Conservation (phyloP, 768 basidiomycete genomes). For the Naganishia randhawae region DNA sequence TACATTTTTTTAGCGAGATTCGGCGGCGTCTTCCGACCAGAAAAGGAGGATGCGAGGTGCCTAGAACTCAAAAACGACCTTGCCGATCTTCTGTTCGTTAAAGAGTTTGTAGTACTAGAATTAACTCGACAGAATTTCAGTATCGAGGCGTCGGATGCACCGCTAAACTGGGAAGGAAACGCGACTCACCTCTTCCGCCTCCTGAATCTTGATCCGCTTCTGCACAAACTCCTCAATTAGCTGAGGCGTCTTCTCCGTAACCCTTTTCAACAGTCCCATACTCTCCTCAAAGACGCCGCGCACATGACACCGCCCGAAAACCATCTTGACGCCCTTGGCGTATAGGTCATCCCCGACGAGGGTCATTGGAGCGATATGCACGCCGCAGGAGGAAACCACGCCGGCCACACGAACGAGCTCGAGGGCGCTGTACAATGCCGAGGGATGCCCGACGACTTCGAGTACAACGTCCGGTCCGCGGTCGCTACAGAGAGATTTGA, state of each 20-base stretch:
- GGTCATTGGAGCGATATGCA: constrained; percentile 36
- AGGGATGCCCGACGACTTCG: constrained; percentile 49
- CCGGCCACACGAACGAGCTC: constrained; percentile 47
- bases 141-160: background rate
- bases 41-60: background rate
- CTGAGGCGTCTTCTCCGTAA: constrained; percentile 27
- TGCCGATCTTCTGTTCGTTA: constrained; percentile 44
- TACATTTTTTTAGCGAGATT: background rate
- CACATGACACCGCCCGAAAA: constrained; percentile 39
- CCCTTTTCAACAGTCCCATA: constrained; percentile 24
- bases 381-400: constrained; percentile 44
- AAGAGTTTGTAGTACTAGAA: constrained; percentile 45
- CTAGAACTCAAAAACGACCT: constrained; percentile 39
- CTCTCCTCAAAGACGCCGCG: constrained; percentile 29
- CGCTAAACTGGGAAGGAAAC: background rate
- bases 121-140: background rate
- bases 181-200: constrained; percentile 25
- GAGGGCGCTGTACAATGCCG: constrained; percentile 42
- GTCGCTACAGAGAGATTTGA: constrained; percentile 39
- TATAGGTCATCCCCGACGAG: constrained; percentile 40
- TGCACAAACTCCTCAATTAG: constrained; percentile 32
- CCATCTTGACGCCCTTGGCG: constrained; percentile 34
- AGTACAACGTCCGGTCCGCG: constrained; percentile 49
- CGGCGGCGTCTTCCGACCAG: background rate
- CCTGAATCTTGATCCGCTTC: constrained; percentile 26